Percentiles rank a stretch among this genome's conserved stretches.
Conservation (phyloP, 805 yeast species). For the Lipomyces lipofer region DNA sequence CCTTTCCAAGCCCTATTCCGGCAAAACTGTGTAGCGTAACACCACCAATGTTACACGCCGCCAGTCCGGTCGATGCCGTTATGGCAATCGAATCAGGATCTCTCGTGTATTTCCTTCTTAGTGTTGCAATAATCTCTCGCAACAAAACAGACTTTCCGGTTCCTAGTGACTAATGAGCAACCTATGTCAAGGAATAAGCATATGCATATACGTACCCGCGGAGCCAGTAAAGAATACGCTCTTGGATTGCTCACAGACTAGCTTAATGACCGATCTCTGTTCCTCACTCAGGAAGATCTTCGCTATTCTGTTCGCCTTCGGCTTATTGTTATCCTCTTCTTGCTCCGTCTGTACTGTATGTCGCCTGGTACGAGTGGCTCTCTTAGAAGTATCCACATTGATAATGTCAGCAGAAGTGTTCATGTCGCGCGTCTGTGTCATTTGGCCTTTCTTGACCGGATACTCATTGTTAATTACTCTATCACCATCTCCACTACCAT, state of each 20-base stretch:
- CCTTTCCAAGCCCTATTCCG: constrained; percentile 79
- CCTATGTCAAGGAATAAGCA: not conserved
- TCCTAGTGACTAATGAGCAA: constrained; percentile 6
- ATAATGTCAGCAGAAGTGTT: constrained; percentile 9
- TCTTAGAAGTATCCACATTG: constrained; percentile 4
- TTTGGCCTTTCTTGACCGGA: no score
- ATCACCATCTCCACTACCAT: no score
- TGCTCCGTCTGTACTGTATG: not conserved
- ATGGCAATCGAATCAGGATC: constrained; percentile 63
- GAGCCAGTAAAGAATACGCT: constrained; percentile 93
- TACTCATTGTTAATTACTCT: no score
- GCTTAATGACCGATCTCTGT: constrained; percentile 57
- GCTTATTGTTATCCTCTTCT: not conserved
- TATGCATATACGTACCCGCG: constrained; percentile 57
- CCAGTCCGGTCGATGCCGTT: constrained; percentile 95
- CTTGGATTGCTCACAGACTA: constrained; percentile 58
- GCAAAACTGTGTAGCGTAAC: constrained; percentile 81
- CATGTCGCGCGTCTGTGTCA: no score
- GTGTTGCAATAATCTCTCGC: constrained; percentile 59
- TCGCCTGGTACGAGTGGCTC: constrained; percentile 8
- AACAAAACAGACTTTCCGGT: constrained; percentile 95
- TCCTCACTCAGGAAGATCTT: constrained; percentile 44
- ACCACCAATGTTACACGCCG: constrained; percentile 93
- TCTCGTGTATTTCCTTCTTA: constrained; percentile 47
- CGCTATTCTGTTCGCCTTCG: constrained; percentile 20